These are phyloP conservation scores for Ophiostoma quercus DNA, from an alignment of 2,329 filamentous ascomycete genomes.

Conservation along the genomic window DNA sequence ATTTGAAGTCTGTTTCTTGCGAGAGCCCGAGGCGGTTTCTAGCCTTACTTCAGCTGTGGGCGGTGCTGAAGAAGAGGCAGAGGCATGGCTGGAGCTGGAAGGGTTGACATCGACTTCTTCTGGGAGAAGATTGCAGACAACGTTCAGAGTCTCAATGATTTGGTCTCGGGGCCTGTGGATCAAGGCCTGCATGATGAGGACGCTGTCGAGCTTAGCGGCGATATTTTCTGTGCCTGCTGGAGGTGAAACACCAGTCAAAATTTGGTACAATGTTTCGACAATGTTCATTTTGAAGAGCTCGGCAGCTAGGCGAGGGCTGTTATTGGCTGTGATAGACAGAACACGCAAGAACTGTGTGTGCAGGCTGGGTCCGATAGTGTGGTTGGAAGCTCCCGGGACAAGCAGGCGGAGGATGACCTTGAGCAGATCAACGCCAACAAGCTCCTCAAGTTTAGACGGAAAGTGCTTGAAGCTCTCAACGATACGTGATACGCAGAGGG, in stretches of 20 bases:
- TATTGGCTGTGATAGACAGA: slow-evolving; percentile 80
- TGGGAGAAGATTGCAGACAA: slow-evolving; percentile 82
- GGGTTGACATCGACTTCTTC: slow-evolving; percentile 8
- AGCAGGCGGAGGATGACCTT: slow-evolving; percentile 80
- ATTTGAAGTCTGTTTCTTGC: slow-evolving; percentile 39
- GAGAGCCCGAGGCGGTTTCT: neutral
- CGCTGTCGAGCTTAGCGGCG: slow-evolving; percentile 84
- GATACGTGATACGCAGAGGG: slow-evolving; percentile 88
- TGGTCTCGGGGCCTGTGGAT: slow-evolving; percentile 94
- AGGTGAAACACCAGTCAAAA: slow-evolving; percentile 90
- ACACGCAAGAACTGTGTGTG: slow-evolving; percentile 95
- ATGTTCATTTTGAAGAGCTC: slow-evolving; percentile 95
- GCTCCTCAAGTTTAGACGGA: slow-evolving; percentile 79
- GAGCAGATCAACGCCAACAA: slow-evolving; percentile 83
- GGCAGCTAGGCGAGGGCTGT: slow-evolving; percentile 78
- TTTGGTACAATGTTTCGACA: slow-evolving; percentile 95
- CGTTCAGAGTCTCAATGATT: slow-evolving; percentile 93
- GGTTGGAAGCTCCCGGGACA: slow-evolving; percentile 86
- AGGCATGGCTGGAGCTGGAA: neutral
- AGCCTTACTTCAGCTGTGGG: neutral
- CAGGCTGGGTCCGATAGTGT: slow-evolving; percentile 80
- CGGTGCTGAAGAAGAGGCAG: neutral
- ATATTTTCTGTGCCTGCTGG: slow-evolving; percentile 72
- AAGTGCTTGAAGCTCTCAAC: slow-evolving; percentile 95
- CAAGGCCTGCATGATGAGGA: slow-evolving; percentile 96